Evolutionary conservation across 2,329 filamentous ascomycete genomes (phyloP).

Genomic region (Beauveria rudraprayagi): DNA sequence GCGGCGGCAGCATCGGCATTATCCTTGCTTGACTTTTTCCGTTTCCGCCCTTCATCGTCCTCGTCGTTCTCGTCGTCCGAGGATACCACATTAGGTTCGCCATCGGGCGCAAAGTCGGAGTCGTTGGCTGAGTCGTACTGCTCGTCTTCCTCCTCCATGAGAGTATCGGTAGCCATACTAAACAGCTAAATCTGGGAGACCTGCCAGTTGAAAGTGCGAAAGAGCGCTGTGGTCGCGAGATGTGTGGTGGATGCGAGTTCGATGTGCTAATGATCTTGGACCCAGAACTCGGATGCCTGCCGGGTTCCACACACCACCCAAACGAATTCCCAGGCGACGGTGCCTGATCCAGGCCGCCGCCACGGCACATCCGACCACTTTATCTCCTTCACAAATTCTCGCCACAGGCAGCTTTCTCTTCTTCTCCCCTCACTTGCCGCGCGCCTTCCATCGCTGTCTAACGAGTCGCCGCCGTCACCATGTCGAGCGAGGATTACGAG

Average conservation of each 20-base stretch:
- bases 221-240: background rate
- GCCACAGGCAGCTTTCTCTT: background rate
- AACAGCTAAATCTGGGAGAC: no score
- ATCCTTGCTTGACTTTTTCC: conserved; percentile 1
- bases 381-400: background rate
- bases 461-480: conserved; percentile 21
- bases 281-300: background rate
- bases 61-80: conserved; percentile 41
- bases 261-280: background rate
- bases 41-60: conserved; percentile 21
- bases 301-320: conserved; percentile 5
- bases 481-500: conserved; percentile 54
- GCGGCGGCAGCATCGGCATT: conserved; percentile 18
- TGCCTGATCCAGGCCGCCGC: background rate
- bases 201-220: background rate
- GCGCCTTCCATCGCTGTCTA: background rate
- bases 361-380: background rate
- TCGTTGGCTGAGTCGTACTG: conserved; percentile 64
- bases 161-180: conserved; percentile 36
- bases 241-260: background rate
- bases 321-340: conserved; percentile 3
- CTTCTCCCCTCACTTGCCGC: background rate
- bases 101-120: conserved; percentile 62
- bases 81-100: conserved; percentile 37
- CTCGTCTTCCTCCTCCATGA: conserved; percentile 42